Conservation (phyloP, 2,329 filamentous ascomycete species). For the Rhytidhysteron rufulum region DNA sequence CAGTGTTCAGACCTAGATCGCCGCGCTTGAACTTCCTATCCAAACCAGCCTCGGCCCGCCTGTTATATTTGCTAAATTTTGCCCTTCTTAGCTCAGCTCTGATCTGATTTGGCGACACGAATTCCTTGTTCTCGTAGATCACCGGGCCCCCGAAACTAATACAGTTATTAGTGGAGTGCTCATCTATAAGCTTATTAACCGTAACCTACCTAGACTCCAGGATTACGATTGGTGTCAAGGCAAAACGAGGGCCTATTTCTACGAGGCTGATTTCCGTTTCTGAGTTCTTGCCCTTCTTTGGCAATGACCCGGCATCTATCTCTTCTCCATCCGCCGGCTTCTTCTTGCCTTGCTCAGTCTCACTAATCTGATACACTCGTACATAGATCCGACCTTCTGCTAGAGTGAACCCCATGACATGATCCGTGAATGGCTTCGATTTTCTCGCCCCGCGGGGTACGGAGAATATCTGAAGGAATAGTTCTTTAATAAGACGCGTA, state of each 20-base stretch:
- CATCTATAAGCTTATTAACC: too few relatives aligned
- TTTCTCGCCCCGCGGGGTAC: conserved; percentile 85
- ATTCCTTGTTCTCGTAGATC: conserved; percentile 97
- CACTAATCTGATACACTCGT: conserved; percentile 87
- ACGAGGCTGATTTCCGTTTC: conserved; percentile 78
- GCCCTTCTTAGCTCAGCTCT: conserved; percentile 72
- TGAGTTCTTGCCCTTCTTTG: conserved; percentile 44
- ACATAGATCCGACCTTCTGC: conserved; percentile 96
- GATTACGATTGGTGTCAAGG: conserved; percentile 91
- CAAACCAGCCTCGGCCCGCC: conserved; percentile 67
- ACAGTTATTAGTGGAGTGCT: too few relatives aligned
- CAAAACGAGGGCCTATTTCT: conserved; percentile 91
- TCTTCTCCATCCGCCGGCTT: conserved; percentile 38
- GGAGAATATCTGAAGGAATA: conserved; percentile 85
- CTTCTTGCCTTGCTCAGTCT: conserved; percentile 63
- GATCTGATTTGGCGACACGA: conserved; percentile 93
- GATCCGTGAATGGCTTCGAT: conserved; percentile 93
- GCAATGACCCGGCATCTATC: conserved; percentile 22
- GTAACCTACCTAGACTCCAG: conserved; percentile 61
- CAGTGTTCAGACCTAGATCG: conserved; percentile 69
- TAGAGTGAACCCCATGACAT: conserved; percentile 87
- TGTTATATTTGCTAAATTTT: conserved; percentile 75
- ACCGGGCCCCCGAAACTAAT: conserved; percentile 86
- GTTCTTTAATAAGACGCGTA: conserved; percentile 79
- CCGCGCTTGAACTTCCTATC: conserved; percentile 72